Percentiles rank a stretch among this genome's conserved stretches.
Conservation (phyloP, 371 early-diverging fungal genomes). For the Polyrhizophydium stewartii region DNA sequence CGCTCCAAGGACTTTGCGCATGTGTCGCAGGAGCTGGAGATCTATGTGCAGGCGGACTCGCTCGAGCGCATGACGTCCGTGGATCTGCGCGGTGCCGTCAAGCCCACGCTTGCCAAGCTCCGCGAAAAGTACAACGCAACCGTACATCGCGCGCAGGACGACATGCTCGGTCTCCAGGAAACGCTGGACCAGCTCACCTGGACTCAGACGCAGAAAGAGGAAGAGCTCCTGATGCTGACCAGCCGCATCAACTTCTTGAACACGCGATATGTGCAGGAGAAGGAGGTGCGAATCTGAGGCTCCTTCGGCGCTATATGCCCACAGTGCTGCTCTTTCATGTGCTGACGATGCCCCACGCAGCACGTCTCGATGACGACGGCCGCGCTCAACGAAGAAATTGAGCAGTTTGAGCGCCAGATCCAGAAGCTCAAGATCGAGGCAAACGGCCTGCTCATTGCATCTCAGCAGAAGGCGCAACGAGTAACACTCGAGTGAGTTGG, state of each 20-base stretch:
- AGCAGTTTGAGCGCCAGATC: constrained; percentile 34
- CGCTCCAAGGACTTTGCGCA: background rate
- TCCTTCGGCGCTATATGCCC: background rate
- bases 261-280: constrained; percentile 36
- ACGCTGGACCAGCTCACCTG: constrained; percentile 30
- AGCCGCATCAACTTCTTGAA: constrained; percentile 24
- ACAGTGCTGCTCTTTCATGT: background rate
- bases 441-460: constrained; percentile 12
- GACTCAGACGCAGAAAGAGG: constrained; percentile 26
- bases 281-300: constrained; percentile 27
- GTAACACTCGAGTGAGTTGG: constrained; percentile 26
- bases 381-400: constrained; percentile 28
- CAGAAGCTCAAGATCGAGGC: constrained; percentile 33
- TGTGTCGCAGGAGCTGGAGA: constrained; percentile 27
- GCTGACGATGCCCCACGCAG: background rate
- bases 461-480: constrained; percentile 32
- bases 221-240: constrained; percentile 29
- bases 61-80: constrained; percentile 34
- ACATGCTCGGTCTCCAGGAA: constrained; percentile 37
- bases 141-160: constrained; percentile 31
- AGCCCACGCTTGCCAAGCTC: constrained; percentile 26
- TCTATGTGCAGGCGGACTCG: constrained; percentile 21
- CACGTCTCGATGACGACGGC: background rate
- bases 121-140: constrained; percentile 26
- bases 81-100: constrained; percentile 20